Evolutionary conservation across 2,329 filamentous ascomycete species (phyloP), one percentile per base, ranked within the genome.

Genomic region (Nemania bipapillata): DNA sequence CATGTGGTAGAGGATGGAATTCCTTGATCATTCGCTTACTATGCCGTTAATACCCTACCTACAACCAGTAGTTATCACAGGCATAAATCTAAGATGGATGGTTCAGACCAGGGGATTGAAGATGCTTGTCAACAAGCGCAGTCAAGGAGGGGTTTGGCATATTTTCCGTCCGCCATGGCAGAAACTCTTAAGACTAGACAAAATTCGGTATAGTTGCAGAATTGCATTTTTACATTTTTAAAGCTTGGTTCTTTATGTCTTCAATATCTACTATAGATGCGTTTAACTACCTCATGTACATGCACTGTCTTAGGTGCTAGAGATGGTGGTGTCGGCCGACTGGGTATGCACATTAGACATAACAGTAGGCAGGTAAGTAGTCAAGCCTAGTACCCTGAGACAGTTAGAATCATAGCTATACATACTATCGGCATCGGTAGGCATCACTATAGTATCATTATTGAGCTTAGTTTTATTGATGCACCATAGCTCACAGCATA

Each of bases 21-120:
- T 20, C 15, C 9, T 35, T 53, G 37, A 20, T 20, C 24, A 42
- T 15, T 42, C 54, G 55, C 58, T 67, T 67, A 67, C 28, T 63
- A 49, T 54, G 9, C 24, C 12, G 17, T 42, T 32, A 32, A 32
- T 32, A n/a, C n/a, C n/a, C n/a, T n/a, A n/a, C 9, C 4, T 32
- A 32, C 30, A 32, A 4, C 30, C 30, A n/a, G n/a, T 32, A 32
- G 9, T 32, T 32, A 32, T 32, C 30, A 32, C 30, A 32, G 30
- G 9, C 30, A 9, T 35, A 56, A 26, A 56, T 15, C 26, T 20
- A 30, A 54, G 15, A 40, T 35, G 32, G 37, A 11, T 40, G 11
- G 61, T 40, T 20, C 24, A 37, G 35, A 35, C 28, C 28, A 37
- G 17, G 49, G 40, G 15, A 28, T 65, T 35, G 22, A 3, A 26